Percentiles rank a stretch among this genome's conserved stretches.
These are phyloP conservation scores for Blepharisma stoltei DNA, from an alignment of 73 alveolate species.

Conservation along the genomic window DNA sequence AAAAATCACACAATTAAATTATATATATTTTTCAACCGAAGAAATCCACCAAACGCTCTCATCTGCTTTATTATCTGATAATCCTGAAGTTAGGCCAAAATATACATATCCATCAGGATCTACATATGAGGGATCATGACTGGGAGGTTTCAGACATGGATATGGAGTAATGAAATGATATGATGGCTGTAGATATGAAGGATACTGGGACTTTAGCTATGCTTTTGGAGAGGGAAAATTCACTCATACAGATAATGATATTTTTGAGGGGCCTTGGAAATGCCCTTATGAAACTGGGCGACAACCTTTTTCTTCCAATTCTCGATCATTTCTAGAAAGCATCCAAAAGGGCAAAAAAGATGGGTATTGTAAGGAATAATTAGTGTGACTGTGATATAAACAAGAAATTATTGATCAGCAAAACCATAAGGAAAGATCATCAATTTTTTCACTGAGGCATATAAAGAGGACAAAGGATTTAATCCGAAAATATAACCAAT, in stretches of 20 bases:
- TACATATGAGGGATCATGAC: slow-evolving; percentile 61
- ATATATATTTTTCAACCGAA: no score
- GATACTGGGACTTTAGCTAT: slow-evolving; percentile 54
- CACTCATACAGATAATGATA: not conserved
- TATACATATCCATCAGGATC: slow-evolving; percentile 34
- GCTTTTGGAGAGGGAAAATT: not conserved
- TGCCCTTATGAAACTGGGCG: not conserved
- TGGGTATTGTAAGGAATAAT: slow-evolving; percentile 18
- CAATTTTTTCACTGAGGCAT: not conserved
- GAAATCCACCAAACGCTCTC: no score
- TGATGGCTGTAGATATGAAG: slow-evolving; percentile 70
- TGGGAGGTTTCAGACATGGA: slow-evolving; percentile 73
- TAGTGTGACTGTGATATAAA: not conserved
- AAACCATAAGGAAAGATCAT: not conserved
- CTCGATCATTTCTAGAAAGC: slow-evolving; percentile 8
- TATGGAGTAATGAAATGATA: slow-evolving; percentile 60
- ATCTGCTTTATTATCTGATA: no score
- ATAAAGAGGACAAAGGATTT: not conserved
- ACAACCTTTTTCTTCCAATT: not conserved
- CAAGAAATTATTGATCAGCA: not conserved
- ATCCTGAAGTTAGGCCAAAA: no score
- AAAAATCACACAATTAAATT: no score
- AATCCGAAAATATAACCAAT: not conserved
- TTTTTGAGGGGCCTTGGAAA: not conserved
- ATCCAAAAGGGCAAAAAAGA: not conserved